These are phyloP conservation scores for Tolypocladium paradoxum DNA, from an alignment of 2,329 filamentous ascomycete genomes.

Conservation along the genomic window DNA sequence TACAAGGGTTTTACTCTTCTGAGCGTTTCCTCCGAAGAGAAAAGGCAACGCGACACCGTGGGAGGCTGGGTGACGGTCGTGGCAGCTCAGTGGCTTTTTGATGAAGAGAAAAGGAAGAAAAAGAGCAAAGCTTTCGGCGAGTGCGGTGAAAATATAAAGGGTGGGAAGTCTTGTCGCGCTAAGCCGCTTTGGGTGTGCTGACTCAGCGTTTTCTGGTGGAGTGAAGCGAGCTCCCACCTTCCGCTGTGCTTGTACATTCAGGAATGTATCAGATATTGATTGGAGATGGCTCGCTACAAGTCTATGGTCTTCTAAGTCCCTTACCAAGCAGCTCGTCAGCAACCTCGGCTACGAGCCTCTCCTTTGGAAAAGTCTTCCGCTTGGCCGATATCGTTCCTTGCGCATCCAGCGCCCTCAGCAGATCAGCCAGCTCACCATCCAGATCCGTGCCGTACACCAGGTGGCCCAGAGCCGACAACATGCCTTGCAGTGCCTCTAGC, in stretches of 20 bases:
- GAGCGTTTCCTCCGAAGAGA: conserved; percentile 37
- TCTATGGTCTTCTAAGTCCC: conserved; percentile 29
- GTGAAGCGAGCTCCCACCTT: background rate
- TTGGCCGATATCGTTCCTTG: conserved; percentile 50
- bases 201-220: background rate
- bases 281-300: background rate
- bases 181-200: conserved; percentile 6
- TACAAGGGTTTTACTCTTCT: conserved; percentile 49
- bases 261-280: background rate
- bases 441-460: conserved; percentile 59
- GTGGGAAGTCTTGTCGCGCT: conserved; percentile 8
- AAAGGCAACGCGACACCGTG: conserved; percentile 55
- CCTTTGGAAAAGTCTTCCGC: conserved; percentile 42
- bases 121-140: conserved; percentile 18
- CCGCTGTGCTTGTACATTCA: background rate
- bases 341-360: conserved; percentile 47
- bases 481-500: conserved; percentile 62
- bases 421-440: conserved; percentile 66
- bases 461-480: conserved; percentile 66
- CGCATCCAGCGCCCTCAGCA: conserved; percentile 71
- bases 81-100: conserved; percentile 55
- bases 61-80: conserved; percentile 49
- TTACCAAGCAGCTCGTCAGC: conserved; percentile 39
- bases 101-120: conserved; percentile 39
- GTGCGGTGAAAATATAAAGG: conserved; percentile 13